Base-by-base conservation (phyloP, 352 stramenopile genomes). In the Phytophthora pinifolia region DNA sequence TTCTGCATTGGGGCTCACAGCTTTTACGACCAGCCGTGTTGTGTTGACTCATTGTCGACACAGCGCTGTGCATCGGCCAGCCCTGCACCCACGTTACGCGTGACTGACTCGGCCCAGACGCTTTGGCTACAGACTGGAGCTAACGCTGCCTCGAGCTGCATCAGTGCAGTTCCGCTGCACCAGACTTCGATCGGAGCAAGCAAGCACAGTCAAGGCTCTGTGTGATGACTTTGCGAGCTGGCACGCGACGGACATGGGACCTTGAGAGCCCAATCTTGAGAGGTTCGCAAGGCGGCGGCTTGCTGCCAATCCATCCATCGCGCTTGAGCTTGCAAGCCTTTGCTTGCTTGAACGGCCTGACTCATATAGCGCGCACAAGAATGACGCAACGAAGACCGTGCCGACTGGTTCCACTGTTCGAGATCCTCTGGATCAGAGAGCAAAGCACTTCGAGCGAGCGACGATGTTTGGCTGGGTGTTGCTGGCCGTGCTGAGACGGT, bases 321-420 rank as follows among this genome's bases (percentile, higher is more conserved):
- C 27, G 25, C 17, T 39, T 54, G 54, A 36, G 25, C 17, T 39
- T 54, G 54, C 54, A 50, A 59, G 38, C 39, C 27, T 48, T 6
- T 39, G 39, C 39, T 46, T 58, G 46, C 55, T 56, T 57, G 47
- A 39, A 25, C 20, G 3, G 18, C 20, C 48, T 54, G 39, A 64
- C 39, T 59, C 39, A 64, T 42, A 64, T 42, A 35, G 13, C 13
- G 43, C 25, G 27, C 51, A 51, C 35, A 25, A 51, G 22, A 51
- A 32, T 31, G 50, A 38, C 47, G 37, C 37, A 41, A 37, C 50
- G 17, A 13, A 35, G 31, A 37, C 49, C 35, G 22, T 32, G 13
- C 12, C n/a, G 17, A 27, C n/a, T n/a, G n/a, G 52, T 59, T 47
- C 43, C 45, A 62, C 30, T 62, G n/a, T 65, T 42, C 29, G 42